Conservation (phyloP, 2,329 filamentous ascomycete species). For the Metarhizium anisopliae region DNA sequence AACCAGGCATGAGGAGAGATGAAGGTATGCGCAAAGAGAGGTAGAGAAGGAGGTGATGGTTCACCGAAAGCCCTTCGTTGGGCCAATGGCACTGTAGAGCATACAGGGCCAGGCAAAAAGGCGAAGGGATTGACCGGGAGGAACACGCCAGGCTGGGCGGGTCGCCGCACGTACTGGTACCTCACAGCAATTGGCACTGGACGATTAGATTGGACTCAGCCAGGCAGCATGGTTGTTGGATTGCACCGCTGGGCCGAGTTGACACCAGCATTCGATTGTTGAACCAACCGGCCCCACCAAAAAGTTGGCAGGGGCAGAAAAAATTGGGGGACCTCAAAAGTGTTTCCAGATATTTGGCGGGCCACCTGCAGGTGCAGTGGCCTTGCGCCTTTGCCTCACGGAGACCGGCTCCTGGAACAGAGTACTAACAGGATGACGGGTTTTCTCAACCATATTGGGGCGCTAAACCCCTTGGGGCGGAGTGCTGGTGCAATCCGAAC, state of each 20-base stretch:
- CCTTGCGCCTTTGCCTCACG: not conserved
- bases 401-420: not conserved
- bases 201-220: slow-evolving; percentile 13
- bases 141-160: not conserved
- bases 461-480: slow-evolving; percentile 10
- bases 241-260: not conserved
- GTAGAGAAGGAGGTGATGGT: not conserved
- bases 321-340: slow-evolving; percentile 21
- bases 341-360: slow-evolving; percentile 4
- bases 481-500: not conserved
- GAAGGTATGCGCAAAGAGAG: not conserved
- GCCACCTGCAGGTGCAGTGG: not conserved
- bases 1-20: slow-evolving; percentile 1
- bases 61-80: not conserved
- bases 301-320: slow-evolving; percentile 19
- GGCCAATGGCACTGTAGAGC: not conserved
- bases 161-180: not conserved
- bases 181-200: not conserved
- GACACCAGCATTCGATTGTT: slow-evolving; percentile 21
- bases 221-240: not conserved
- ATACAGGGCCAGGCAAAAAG: not conserved
- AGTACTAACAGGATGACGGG: slow-evolving; percentile 1
- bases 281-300: slow-evolving; percentile 24
- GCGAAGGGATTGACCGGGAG: not conserved
- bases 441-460: slow-evolving; percentile 15